phyloP scores from a whole-genome alignment of 148 eudicot species.

The Heliosperma pusillum region DNA sequence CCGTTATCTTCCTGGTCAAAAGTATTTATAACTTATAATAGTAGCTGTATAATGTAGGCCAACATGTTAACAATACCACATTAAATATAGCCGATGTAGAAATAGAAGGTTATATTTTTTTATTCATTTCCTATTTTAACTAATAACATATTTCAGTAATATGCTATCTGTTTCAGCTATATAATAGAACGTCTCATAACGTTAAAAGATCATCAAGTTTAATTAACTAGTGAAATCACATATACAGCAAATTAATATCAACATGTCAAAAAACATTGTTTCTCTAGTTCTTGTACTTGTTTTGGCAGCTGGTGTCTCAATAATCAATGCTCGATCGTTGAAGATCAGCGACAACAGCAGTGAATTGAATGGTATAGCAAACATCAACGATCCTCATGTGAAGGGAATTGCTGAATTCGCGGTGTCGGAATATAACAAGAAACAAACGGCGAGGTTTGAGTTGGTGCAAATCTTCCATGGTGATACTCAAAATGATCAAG shows the following conservation, averaged over 20 bases:
- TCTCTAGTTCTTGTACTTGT: background rate
- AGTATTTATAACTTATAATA: too few relatives aligned
- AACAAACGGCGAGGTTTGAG: background rate
- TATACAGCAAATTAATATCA: background rate
- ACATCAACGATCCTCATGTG: conserved; percentile 6
- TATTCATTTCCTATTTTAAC: too few relatives aligned
- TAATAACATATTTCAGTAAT: too few relatives aligned
- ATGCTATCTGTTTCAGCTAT: background rate
- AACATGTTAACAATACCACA: too few relatives aligned
- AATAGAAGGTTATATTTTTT: too few relatives aligned
- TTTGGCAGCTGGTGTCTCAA: background rate
- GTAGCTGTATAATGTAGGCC: too few relatives aligned
- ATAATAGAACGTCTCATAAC: background rate
- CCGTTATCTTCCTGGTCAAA: too few relatives aligned
- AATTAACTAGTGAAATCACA: too few relatives aligned
- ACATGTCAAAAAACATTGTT: background rate
- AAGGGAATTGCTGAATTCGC: conserved; percentile 3
- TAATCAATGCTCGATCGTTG: background rate
- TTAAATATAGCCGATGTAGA: too few relatives aligned
- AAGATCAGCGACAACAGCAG: background rate
- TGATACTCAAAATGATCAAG: background rate
- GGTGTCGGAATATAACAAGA: background rate
- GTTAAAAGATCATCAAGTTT: background rate
- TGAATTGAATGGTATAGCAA: background rate
- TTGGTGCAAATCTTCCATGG: background rate